phyloP scores from a whole-genome alignment of 2,329 filamentous ascomycete species.

The Penicillium sp. region DNA sequence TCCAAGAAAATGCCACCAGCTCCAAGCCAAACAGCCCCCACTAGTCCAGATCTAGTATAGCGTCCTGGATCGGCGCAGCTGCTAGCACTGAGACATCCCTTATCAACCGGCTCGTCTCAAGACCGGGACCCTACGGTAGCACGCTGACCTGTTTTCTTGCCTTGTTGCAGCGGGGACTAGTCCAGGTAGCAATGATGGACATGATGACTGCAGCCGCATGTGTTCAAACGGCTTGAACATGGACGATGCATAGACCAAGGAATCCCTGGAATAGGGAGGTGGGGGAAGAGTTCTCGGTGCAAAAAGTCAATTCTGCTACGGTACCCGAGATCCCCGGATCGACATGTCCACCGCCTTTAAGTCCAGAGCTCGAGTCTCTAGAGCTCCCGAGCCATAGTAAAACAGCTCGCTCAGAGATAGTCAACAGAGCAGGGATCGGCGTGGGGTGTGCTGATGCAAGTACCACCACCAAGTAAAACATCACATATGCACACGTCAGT shows the following conservation, averaged over 20 bases:
- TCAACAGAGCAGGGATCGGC: neutral
- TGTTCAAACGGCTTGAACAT: neutral
- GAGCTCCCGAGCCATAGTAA: neutral
- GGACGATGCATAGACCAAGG: neutral
- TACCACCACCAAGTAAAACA: neutral
- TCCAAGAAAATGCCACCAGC: constrained; percentile 6
- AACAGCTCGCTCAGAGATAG: neutral
- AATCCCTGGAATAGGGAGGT: neutral
- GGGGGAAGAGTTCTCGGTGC: neutral
- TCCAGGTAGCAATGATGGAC: constrained; percentile 9
- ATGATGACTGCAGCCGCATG: neutral
- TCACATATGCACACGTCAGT: neutral
- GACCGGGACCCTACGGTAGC: neutral
- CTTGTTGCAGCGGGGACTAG: constrained; percentile 11
- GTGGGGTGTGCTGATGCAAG: neutral
- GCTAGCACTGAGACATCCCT: constrained; percentile 23
- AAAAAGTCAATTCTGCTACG: neutral
- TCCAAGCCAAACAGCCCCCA: constrained; percentile 9
- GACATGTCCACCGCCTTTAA: constrained; percentile 13
- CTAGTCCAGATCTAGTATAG: constrained; percentile 18
- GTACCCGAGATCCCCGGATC: constrained; percentile 19
- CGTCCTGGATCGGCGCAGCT: constrained; percentile 15
- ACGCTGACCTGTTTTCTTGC: neutral
- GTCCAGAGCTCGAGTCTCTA: neutral
- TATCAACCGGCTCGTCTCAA: constrained; percentile 1